Evolutionary conservation across 1,284 basidiomycete species (phyloP), one percentile per base, ranked within the genome.

Genomic region (Hymenochaete sp.): DNA sequence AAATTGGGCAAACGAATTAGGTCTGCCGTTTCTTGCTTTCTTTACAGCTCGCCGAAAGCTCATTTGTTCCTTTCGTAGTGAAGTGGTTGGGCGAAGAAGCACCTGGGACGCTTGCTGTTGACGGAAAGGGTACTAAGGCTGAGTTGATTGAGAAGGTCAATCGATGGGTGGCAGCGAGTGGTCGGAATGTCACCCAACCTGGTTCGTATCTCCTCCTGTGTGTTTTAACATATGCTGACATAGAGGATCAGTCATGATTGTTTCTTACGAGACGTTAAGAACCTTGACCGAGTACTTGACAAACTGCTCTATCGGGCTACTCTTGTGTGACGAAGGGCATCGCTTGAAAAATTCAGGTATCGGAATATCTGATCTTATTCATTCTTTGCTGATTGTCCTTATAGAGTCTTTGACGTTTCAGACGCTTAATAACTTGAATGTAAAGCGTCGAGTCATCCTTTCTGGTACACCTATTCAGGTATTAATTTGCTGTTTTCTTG

Each of bases 1-100:
- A 59, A 98, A 98, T 59, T 99, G 95, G 95, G 95, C 93, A 0
- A 98, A 98, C 60, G 95, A 99, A 66, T 71, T 99, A 16, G 78
- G 91, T 82, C 52, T 46, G 77, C 64, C 4, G n/a, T 21, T 18
- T 40, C 19, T 38, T 44, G 7, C 16, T 44, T 14, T 52, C 18
- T 31, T 31, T 31, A 14, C 9, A 14, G 14, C 9, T 10, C 14
- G 28, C 9, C 10, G 9, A 14, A 31, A 31, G 14, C 14, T 14
- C 36, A 31, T 29, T 28, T 33, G 43, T 31, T 27, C 8, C 24
- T 39, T 42, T 39, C 32, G 19, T 29, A 93, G 89, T 80, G 28
- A 97, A 97, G 67, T 97, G 93, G 93, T 70, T 97, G 2, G 93
- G 92, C 1, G 78, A 82, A 54, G 90, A 86, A 37, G 71, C 91